Base-by-base conservation (phyloP, 1,284 basidiomycete species). In the Fomitopsis pinicola region DNA sequence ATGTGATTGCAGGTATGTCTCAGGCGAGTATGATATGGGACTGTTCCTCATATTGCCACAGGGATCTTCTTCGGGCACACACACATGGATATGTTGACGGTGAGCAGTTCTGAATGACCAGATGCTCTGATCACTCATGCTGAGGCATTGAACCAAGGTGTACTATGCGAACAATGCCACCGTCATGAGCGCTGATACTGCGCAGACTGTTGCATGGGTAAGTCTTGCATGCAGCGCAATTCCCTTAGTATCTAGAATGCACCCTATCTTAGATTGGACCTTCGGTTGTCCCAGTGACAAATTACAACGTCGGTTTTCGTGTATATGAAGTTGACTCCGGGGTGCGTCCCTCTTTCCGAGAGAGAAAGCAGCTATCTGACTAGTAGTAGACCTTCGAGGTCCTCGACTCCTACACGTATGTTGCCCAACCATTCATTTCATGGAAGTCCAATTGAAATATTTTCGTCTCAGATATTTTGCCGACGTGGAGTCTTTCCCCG, bases 101-200 rank as follows among this genome's bases (percentile, higher is more conserved):
- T 33, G 30, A 33, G 30, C 8, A 33, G 8, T 19, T n/a, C n/a
- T 28, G 9, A 28, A 9, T 46, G 15, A 10, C 5, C 8, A 7
- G 8, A 22, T n/a, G 5, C 22, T 5, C 10, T 12, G 22, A 19
- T 46, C 22, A 19, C 22, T 26, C 14, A 33, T 33, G 30, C 30
- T 33, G 8, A 33, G 30, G 30, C 45, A 45, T 45, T 22, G 44
- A 9, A 28, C 12, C 15, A 61, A 89, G 86, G 84, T 94, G 53
- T 94, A 85, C 72, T 94, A 94, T 69, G 71, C 82, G 9, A 87
- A 91, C 69, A 91, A 91, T 71, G 90, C 78, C 40, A 92, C 87
- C 1, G 74, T 74, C 33, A 84, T 85, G 64, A 84, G 72, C 63
- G 80, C 80, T 0, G 77, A 78, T 42, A 86, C 81, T 19, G 89